Evolutionary conservation across 2,329 filamentous ascomycete genomes (phyloP).

Genomic region (Lachnellula cervina): DNA sequence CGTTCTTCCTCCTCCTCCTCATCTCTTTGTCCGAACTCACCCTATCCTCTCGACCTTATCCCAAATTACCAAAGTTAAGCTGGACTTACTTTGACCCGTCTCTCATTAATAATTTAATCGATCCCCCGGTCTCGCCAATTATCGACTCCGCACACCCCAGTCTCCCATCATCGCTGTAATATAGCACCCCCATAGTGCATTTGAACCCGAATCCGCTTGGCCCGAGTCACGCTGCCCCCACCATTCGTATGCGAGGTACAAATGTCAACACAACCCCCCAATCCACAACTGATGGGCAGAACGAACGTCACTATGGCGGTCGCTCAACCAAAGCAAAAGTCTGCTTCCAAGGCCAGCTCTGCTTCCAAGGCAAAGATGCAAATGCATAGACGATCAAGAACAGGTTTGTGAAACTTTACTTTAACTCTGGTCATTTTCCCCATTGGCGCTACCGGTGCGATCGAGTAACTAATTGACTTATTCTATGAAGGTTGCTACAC

Average conservation of each 20-base stretch:
- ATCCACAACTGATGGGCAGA: constrained; percentile 40
- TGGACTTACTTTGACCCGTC: constrained; percentile 34
- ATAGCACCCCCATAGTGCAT: constrained; percentile 15
- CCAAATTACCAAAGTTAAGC: constrained; percentile 29
- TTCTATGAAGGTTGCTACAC: constrained; percentile 56
- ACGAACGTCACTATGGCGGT: constrained; percentile 49
- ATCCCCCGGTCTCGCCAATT: constrained; percentile 32
- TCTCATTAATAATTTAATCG: constrained; percentile 40
- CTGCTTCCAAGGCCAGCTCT: constrained; percentile 49
- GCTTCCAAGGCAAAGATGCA: constrained; percentile 68
- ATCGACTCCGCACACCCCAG: constrained; percentile 24
- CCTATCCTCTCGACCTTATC: constrained; percentile 22
- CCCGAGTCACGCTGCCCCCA: constrained; percentile 28
- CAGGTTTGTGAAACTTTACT: constrained; percentile 60
- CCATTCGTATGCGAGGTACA: constrained; percentile 31
- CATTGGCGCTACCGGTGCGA: constrained; percentile 40
- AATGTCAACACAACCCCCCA: constrained; percentile 65
- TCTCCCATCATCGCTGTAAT: constrained; percentile 22
- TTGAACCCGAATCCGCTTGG: constrained; percentile 20
- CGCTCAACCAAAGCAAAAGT: constrained; percentile 56
- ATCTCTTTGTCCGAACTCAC: constrained; percentile 10
- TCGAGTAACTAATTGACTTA: constrained; percentile 44
- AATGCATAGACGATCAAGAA: constrained; percentile 90
- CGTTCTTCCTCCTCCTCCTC: constrained; percentile 15
- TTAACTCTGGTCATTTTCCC: constrained; percentile 25